Conservation (phyloP, 108 stramenopile species). For the Aurantiochytrium sp. region DNA sequence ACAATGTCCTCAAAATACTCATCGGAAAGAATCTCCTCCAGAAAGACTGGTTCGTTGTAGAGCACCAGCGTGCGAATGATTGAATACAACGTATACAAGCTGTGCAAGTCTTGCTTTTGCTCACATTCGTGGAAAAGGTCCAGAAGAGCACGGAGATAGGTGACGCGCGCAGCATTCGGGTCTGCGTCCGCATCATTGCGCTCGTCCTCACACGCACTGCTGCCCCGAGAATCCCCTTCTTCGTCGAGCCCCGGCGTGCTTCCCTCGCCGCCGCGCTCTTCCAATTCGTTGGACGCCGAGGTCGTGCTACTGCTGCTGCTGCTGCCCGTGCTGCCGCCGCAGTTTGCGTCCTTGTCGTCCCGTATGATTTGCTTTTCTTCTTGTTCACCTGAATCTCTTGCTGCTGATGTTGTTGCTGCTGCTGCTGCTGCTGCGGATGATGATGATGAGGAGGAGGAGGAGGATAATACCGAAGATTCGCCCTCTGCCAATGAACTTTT, state of each 20-base stretch:
- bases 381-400: too few species aligned
- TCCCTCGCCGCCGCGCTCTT: not conserved
- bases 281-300: not conserved
- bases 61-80: not conserved
- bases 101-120: not conserved
- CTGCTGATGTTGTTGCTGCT: too few species aligned
- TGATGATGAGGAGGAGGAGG: too few species aligned
- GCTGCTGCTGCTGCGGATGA: too few species aligned
- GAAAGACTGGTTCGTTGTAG: not conserved
- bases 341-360: not conserved
- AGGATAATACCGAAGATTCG: too few species aligned
- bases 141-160: conserved; percentile 19
- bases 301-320: not conserved
- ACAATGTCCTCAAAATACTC: conserved; percentile 27
- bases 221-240: not conserved
- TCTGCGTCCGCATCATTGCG: not conserved
- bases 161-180: not conserved
- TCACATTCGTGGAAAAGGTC: conserved; percentile 26
- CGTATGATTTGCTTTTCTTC: too few species aligned
- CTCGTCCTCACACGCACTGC: not conserved
- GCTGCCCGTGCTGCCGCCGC: not conserved
- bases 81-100: not conserved
- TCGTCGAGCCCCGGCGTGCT: not conserved
- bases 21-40: conserved; percentile 28
- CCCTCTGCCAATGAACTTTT: too few species aligned